Evolutionary conservation across 805 yeast genomes (phyloP).

Genomic region (Sugiyamaella smithiae): DNA sequence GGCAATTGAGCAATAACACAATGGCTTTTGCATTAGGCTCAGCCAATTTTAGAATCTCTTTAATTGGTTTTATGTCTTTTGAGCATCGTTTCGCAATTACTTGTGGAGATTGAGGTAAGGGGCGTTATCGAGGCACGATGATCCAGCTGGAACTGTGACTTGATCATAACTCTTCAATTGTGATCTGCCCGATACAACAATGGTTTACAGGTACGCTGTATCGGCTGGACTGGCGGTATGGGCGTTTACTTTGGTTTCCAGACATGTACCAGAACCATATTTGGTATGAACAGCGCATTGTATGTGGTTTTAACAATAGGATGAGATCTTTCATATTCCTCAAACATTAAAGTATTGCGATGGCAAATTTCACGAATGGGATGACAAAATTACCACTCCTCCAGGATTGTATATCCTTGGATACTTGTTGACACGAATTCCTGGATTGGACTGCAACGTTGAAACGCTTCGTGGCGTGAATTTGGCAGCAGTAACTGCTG

Average conservation of each 20-base stretch:
- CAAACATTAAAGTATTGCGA: conserved; percentile 69
- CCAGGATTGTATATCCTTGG: conserved; percentile 77
- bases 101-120: too few species aligned
- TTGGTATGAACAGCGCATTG: conserved; percentile 16
- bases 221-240: conserved; percentile 15
- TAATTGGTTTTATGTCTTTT: too few species aligned
- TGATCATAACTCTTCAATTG: too few species aligned
- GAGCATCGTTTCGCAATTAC: too few species aligned
- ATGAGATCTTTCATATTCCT: conserved; percentile 82
- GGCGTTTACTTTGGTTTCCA: conserved; percentile 7
- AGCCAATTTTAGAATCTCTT: too few species aligned
- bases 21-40: too few species aligned
- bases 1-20: too few species aligned
- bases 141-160: too few species aligned
- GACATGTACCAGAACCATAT: conserved; percentile 28
- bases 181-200: neutral
- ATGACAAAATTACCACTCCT: conserved; percentile 91
- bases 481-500: conserved; percentile 38
- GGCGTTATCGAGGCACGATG: too few species aligned
- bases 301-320: conserved; percentile 33
- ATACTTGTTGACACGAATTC: conserved; percentile 26
- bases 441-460: conserved; percentile 33
- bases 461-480: conserved; percentile 54
- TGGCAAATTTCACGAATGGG: conserved; percentile 69
- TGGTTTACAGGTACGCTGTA: conserved; percentile 3